Conservation (phyloP, 1,284 basidiomycete species). For the Schizophyllum commune region DNA sequence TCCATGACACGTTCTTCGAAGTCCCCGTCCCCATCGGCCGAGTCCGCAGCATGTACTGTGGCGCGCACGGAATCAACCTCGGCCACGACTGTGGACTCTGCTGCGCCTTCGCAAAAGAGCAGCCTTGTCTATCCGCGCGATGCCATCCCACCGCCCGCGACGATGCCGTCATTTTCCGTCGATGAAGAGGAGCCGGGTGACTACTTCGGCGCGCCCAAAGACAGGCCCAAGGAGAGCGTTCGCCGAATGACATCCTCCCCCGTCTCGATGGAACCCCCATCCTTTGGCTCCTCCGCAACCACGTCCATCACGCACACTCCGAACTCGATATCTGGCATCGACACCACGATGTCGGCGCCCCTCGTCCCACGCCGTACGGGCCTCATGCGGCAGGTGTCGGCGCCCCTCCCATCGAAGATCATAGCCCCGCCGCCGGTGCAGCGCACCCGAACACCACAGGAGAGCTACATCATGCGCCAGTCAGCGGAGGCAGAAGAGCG, state of each 20-base stretch:
- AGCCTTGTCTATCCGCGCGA: background rate
- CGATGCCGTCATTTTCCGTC: slow-evolving; percentile 11
- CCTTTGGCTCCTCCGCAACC: background rate
- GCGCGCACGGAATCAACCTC: background rate
- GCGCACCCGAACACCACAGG: slow-evolving; percentile 19
- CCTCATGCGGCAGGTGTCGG: slow-evolving; percentile 53
- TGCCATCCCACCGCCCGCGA: slow-evolving; percentile 20
- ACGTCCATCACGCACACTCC: background rate
- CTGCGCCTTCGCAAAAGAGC: background rate
- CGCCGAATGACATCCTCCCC: background rate
- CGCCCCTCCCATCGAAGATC: slow-evolving; percentile 41
- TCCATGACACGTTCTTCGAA: background rate
- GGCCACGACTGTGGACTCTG: background rate
- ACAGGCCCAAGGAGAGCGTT: background rate
- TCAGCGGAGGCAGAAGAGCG: slow-evolving; percentile 37
- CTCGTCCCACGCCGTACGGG: slow-evolving; percentile 42
- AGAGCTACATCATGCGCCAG: slow-evolving; percentile 12
- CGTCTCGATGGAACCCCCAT: background rate
- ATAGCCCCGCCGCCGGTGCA: background rate
- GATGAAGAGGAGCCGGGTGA: slow-evolving; percentile 15
- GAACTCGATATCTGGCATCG: background rate
- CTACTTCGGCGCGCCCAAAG: slow-evolving; percentile 22
- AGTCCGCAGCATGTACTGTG: background rate
- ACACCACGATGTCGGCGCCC: slow-evolving; percentile 26
- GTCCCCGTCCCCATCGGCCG: background rate